Evolutionary conservation across 2,329 filamentous ascomycete species (phyloP).

Genomic region (Aspergillus intermedius): DNA sequence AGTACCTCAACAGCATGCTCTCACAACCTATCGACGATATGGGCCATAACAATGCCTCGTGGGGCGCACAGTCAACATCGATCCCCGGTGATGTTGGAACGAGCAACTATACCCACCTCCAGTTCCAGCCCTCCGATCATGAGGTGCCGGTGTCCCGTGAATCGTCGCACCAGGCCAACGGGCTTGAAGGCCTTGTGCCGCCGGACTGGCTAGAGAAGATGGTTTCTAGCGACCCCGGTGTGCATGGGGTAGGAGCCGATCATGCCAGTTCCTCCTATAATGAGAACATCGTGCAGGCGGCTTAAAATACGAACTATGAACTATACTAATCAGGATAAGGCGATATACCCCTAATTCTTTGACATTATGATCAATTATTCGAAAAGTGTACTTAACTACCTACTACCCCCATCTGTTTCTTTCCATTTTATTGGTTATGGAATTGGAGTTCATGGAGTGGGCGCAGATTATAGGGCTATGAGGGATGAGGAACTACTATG

Average conservation of each 20-base stretch:
- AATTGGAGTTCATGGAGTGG: background rate
- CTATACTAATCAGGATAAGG: conserved; percentile 7
- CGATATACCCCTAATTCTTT: conserved; percentile 13
- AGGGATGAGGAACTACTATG: background rate
- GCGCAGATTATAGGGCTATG: background rate
- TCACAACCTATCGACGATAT: conserved; percentile 32
- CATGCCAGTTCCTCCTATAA: conserved; percentile 23
- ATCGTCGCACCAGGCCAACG: conserved; percentile 24
- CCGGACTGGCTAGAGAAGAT: conserved; percentile 34
- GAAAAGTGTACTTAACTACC: conserved; percentile 3
- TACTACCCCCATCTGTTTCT: background rate
- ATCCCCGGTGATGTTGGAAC: conserved; percentile 25
- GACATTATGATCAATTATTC: conserved; percentile 18
- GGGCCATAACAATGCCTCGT: conserved; percentile 22
- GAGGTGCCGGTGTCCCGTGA: conserved; percentile 27
- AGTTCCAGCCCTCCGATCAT: conserved; percentile 25
- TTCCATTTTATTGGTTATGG: background rate
- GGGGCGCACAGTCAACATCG: conserved; percentile 24
- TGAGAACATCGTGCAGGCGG: conserved; percentile 25
- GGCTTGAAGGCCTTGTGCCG: conserved; percentile 28
- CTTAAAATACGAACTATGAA: conserved; percentile 13
- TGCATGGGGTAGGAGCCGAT: conserved; percentile 30
- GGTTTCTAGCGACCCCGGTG: conserved; percentile 25
- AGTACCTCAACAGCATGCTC: conserved; percentile 27
- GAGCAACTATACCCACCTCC: conserved; percentile 27